Evolutionary conservation across 1,139 yeast genomes (phyloP), one percentile per base, ranked within the genome.

Genomic region (Yamadazyma dendronema): DNA sequence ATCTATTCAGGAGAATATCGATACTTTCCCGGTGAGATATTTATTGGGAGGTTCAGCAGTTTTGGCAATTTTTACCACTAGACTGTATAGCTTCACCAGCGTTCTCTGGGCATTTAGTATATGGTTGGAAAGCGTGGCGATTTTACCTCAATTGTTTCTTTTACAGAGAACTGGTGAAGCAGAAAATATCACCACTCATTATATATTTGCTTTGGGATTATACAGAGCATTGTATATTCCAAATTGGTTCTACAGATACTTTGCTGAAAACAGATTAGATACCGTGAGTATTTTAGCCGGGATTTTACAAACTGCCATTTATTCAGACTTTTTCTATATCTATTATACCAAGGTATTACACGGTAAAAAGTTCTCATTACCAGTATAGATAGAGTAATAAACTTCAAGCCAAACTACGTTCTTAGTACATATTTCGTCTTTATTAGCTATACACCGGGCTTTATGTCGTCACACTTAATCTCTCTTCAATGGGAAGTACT

Each of bases 271-370:
- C 28, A 77, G 78, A 50, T 73, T 84, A 40, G 96, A 88, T 56
- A 75, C 74, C 50, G 70, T 90, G 41, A 75, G 95, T 8, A 69
- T 90, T 7, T 54, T 77, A 24, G 84, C 97, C 1, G 98, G 98
- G 16, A 47, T 92, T 31, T 60, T 88, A 32, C 98, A 92, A 65
- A 88, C 97, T 0, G 70, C 80, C 34, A 64, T 92, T 26, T 92
- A 92, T 66, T 87, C 97, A 1, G 98, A 92, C 65, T 92, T 92
- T 71, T 92, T 92, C 68, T 92, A 88, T 65, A 75, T 92, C 47
- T 92, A 92, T 65, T 90, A 90, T 67, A 66, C 64, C 40, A 70
- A 63, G 61, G 96, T 92, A 36, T 72, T 89, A 72, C 81, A 84
- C 58, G 96, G 95, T 33, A 77, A 82, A 61, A 80, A 79, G 54